These are phyloP conservation scores for Xylariaceae sp. DNA, from an alignment of 2,329 filamentous ascomycete genomes.

Conservation along the genomic window DNA sequence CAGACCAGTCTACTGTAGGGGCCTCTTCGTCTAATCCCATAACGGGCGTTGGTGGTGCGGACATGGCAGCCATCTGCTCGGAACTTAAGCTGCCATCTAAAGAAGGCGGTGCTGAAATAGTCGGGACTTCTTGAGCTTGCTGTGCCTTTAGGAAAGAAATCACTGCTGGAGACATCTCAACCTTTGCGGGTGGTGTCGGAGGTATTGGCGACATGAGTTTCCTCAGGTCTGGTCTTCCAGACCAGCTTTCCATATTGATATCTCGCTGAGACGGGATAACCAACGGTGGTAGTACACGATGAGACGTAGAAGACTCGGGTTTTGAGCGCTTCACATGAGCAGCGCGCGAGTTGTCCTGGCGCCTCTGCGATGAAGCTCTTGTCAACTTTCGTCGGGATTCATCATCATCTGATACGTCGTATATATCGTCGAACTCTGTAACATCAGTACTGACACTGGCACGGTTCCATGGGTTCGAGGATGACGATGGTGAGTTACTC, in stretches of 20 bases:
- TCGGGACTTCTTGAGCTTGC: constrained; percentile 71
- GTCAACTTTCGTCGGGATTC: constrained; percentile 54
- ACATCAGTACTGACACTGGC: constrained; percentile 68
- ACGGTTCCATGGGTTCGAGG: constrained; percentile 68
- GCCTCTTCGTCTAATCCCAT: constrained; percentile 63
- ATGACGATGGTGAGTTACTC: constrained; percentile 56
- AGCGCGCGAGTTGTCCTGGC: constrained; percentile 44
- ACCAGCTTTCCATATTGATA: constrained; percentile 49
- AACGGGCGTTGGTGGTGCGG: constrained; percentile 84
- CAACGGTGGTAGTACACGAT: constrained; percentile 54
- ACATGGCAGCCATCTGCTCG: constrained; percentile 83
- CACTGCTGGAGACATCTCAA: constrained; percentile 78
- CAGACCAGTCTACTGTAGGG: constrained; percentile 70
- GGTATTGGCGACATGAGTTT: constrained; percentile 64
- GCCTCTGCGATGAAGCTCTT: constrained; percentile 48
- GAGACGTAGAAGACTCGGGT: constrained; percentile 45
- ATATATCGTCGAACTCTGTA: constrained; percentile 85
- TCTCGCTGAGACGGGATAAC: constrained; percentile 56
- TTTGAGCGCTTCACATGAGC: constrained; percentile 52
- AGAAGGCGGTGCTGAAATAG: constrained; percentile 82
- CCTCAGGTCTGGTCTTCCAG: constrained; percentile 53
- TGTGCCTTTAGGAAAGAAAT: constrained; percentile 73
- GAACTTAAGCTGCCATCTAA: constrained; percentile 88
- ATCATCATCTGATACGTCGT: constrained; percentile 85
- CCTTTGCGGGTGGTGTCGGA: constrained; percentile 68